phyloP scores from a whole-genome alignment of 208 protist species.

The Trypanosoma avium region DNA sequence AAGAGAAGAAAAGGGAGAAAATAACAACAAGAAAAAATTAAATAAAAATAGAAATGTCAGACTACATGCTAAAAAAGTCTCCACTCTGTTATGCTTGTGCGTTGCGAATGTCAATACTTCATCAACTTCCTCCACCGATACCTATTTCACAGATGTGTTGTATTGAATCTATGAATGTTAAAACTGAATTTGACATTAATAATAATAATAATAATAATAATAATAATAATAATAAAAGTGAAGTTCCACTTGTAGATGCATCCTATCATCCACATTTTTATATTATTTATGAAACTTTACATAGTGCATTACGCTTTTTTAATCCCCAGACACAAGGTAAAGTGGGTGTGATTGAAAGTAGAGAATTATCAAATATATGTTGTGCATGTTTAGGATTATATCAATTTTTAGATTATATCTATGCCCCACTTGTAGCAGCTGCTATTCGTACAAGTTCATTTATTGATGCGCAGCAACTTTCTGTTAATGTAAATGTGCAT shows the following conservation, averaged over 20 bases:
- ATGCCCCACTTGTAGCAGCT: constrained; percentile 65
- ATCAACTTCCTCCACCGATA: constrained; percentile 46
- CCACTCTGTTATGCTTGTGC: constrained; percentile 77
- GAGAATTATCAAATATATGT: constrained; percentile 55
- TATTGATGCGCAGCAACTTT: constrained; percentile 64
- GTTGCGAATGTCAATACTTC: constrained; percentile 85
- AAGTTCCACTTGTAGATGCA: constrained; percentile 48
- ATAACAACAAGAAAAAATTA: too few species aligned
- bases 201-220: neutral
- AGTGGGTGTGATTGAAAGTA: constrained; percentile 25
- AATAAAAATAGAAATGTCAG: too few species aligned
- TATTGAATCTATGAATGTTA: too few species aligned
- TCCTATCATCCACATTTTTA: constrained; percentile 60
- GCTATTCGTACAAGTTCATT: constrained; percentile 62
- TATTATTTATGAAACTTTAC: constrained; percentile 69
- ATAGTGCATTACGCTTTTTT: constrained; percentile 62
- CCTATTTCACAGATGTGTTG: constrained; percentile 2
- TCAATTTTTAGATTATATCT: constrained; percentile 81
- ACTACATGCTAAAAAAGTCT: constrained; percentile 28
- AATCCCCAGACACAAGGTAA: neutral
- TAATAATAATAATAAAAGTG: neutral
- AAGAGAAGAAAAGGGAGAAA: neutral
- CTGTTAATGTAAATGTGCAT: constrained; percentile 81
- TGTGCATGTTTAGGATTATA: constrained; percentile 83
- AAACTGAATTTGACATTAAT: too few species aligned